Percentiles rank a stretch among this genome's conserved stretches.
phyloP scores from a whole-genome alignment of 1,284 basidiomycete genomes.

The Tetrapyrgos nigripes region DNA sequence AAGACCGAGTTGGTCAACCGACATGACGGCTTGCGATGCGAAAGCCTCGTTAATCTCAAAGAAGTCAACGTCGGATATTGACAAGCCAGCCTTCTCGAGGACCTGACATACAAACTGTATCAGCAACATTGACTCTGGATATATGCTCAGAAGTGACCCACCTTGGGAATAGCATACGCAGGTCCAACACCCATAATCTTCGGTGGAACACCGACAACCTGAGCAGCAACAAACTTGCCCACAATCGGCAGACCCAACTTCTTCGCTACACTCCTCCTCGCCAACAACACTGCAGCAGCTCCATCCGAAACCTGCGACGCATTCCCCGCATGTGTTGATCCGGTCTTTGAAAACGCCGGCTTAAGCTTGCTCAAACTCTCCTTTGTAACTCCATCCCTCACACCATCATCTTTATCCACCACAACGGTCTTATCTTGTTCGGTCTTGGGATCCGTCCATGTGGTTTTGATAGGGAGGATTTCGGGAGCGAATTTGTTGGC shows the following conservation, averaged over 20 bases:
- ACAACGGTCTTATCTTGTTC: conserved; percentile 81
- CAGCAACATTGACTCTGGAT: too few species aligned
- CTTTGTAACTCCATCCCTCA: conserved; percentile 89
- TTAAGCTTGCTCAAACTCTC: conserved; percentile 91
- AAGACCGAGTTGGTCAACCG: conserved; percentile 78
- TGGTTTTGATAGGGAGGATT: conserved; percentile 87
- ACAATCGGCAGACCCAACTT: conserved; percentile 90
- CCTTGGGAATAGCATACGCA: conserved; percentile 88
- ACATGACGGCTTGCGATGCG: conserved; percentile 87
- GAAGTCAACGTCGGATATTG: conserved; percentile 84
- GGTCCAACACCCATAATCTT: conserved; percentile 93
- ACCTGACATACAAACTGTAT: conserved; percentile 27
- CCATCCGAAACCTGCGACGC: conserved; percentile 98
- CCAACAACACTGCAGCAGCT: conserved; percentile 92
- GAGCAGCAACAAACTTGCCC: conserved; percentile 88
- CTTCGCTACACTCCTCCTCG: conserved; percentile 87
- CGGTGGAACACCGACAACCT: conserved; percentile 86
- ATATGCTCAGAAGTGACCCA: conserved; percentile 28
- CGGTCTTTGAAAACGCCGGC: conserved; percentile 90
- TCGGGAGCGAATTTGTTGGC: conserved; percentile 92
- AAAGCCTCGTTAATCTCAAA: conserved; percentile 97
- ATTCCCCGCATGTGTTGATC: conserved; percentile 94
- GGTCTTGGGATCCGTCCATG: conserved; percentile 84
- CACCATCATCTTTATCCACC: conserved; percentile 91
- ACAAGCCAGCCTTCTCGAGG: conserved; percentile 77